These are phyloP conservation scores for Pseudognaphalium luteoalbum DNA, from an alignment of 129 eudicot genomes.

Conservation along the genomic window DNA sequence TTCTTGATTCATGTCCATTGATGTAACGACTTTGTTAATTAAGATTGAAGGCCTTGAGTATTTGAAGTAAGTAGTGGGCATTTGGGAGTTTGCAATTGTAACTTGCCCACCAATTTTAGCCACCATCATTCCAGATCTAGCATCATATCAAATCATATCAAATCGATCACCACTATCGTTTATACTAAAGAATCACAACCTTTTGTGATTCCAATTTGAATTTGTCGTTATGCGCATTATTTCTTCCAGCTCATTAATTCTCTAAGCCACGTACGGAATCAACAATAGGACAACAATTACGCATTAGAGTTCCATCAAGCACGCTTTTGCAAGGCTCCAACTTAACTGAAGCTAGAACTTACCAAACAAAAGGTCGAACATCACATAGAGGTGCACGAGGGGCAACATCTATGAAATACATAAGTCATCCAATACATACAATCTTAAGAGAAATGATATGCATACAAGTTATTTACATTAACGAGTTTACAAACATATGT, in stretches of 20 bases:
- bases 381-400: too few relatives aligned
- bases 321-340: too few relatives aligned
- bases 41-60: background rate
- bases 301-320: too few relatives aligned
- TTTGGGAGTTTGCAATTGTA: slow-evolving; percentile 1
- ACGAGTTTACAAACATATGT: too few relatives aligned
- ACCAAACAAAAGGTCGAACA: too few relatives aligned
- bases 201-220: background rate
- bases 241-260: background rate
- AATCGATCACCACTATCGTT: slow-evolving; percentile 3
- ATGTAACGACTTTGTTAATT: background rate
- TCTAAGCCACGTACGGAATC: background rate
- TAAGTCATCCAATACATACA: too few relatives aligned
- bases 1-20: background rate
- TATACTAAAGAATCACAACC: background rate
- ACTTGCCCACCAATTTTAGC: slow-evolving; percentile 7
- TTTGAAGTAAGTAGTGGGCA: background rate
- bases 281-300: too few relatives aligned
- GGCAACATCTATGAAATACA: too few relatives aligned
- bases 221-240: background rate
- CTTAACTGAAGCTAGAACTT: too few relatives aligned
- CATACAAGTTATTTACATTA: too few relatives aligned
- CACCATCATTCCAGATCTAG: slow-evolving; percentile 18
- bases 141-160: background rate
- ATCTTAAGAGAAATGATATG: too few relatives aligned